A percentile compares a stretch with the other conserved stretches of the same genome.
Evolutionary conservation across 257 asterid species (phyloP).

Genomic region (Jacaranda mimosifolia): DNA sequence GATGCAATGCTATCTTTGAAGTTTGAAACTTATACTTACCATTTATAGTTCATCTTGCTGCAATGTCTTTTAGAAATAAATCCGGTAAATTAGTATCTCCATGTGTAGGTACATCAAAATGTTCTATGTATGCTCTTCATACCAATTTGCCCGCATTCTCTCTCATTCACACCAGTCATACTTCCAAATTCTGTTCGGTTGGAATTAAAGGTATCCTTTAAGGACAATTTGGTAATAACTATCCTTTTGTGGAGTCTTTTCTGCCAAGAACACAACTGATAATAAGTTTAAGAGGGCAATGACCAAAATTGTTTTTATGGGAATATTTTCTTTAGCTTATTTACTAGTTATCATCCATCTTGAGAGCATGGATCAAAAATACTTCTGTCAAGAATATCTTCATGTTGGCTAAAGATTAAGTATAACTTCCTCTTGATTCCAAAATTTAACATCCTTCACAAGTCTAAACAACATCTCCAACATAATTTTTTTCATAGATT

Average conservation of each 20-base stretch:
- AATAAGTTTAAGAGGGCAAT: no score
- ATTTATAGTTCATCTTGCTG: no score
- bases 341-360: not conserved
- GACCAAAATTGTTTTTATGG: no score
- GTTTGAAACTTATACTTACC: no score
- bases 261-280: not conserved
- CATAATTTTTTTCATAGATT: no score
- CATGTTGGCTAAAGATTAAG: no score
- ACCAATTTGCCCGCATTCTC: slow-evolving; percentile 97
- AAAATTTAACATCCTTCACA: no score
- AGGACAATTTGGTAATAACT: not conserved
- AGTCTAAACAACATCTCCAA: no score
- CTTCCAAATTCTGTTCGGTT: slow-evolving; percentile 97
- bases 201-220: slow-evolving; percentile 80
- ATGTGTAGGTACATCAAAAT: slow-evolving; percentile 90
- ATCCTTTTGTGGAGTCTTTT: slow-evolving; percentile 6
- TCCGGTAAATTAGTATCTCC: slow-evolving; percentile 9
- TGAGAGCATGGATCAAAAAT: not conserved
- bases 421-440: no score
- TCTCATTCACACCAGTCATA: slow-evolving; percentile 95
- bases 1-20: no score
- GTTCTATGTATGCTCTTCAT: slow-evolving; percentile 99
- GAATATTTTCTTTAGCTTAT: no score
- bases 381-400: no score
- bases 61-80: not conserved